phyloP scores from a whole-genome alignment of 106 monocot species.

The Allium sativum region DNA sequence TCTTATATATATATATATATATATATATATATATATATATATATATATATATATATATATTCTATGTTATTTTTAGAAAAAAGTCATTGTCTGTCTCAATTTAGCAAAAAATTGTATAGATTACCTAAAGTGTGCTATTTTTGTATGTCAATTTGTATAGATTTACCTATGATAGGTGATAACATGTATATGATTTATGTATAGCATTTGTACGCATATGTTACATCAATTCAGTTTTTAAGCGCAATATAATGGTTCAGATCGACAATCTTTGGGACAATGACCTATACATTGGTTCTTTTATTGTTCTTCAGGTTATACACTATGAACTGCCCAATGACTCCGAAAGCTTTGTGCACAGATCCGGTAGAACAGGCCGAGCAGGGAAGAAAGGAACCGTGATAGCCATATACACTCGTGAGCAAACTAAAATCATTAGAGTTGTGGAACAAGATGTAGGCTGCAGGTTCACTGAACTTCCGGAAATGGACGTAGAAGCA shows the following conservation, averaged over 20 bases:
- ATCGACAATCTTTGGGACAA: not conserved
- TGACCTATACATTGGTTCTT: not conserved
- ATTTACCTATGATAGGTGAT: not conserved
- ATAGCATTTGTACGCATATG: not conserved
- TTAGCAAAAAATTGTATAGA: no score
- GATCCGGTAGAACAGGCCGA: constrained; percentile 89
- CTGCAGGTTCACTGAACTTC: constrained; percentile 27
- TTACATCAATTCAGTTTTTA: not conserved
- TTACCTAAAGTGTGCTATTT: no score
- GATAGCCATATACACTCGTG: no score
- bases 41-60: no score
- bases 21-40: no score
- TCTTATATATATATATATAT: no score
- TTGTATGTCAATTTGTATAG: not conserved
- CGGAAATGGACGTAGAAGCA: constrained; percentile 47
- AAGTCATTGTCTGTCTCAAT: no score
- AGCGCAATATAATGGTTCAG: not conserved
- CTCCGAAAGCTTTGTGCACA: constrained; percentile 86
- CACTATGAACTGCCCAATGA: constrained; percentile 85
- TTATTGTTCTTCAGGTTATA: constrained; percentile 39
- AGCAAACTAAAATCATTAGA: no score
- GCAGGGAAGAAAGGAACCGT: constrained; percentile 44
- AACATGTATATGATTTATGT: not conserved
- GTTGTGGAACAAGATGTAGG: no score
- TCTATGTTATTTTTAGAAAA: no score